Evolutionary conservation across 768 basidiomycete species (phyloP).

Genomic region (Lenzites betulinus): DNA sequence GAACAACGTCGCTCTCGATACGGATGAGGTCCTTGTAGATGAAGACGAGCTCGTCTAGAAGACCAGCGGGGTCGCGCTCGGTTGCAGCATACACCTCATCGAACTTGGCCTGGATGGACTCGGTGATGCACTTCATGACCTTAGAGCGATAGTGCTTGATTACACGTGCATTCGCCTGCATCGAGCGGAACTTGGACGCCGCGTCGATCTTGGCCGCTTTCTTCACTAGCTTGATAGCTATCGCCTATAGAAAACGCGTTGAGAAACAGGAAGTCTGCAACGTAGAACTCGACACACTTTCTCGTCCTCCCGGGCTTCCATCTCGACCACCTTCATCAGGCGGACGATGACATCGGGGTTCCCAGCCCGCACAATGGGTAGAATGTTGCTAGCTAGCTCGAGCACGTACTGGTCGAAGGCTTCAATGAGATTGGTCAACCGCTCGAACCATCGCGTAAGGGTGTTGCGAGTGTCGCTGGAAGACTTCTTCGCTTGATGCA

Average conservation of each 20-base stretch:
- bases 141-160: constrained; percentile 96
- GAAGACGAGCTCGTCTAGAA: constrained; percentile 82
- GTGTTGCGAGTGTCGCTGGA: constrained; percentile 67
- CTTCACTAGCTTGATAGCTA: constrained; percentile 92
- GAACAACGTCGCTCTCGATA: constrained; percentile 87
- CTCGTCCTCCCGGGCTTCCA: constrained; percentile 92
- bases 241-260: constrained; percentile 56
- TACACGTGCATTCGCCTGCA: constrained; percentile 89
- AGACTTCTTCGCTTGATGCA: constrained; percentile 90
- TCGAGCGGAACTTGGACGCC: constrained; percentile 89
- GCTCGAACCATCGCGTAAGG: constrained; percentile 79
- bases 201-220: constrained; percentile 92
- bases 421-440: constrained; percentile 74
- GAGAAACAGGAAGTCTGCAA: neutral
- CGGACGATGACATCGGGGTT: constrained; percentile 87
- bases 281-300: constrained; percentile 53
- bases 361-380: constrained; percentile 78
- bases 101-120: constrained; percentile 74
- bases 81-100: constrained; percentile 64
- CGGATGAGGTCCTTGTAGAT: constrained; percentile 93
- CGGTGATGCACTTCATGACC: constrained; percentile 75
- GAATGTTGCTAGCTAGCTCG: constrained; percentile 72
- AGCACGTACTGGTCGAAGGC: constrained; percentile 87
- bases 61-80: constrained; percentile 64
- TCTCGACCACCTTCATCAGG: constrained; percentile 89